phyloP scores from a whole-genome alignment of 2,329 filamentous ascomycete species.

The Ceratocystis alfenasii region DNA sequence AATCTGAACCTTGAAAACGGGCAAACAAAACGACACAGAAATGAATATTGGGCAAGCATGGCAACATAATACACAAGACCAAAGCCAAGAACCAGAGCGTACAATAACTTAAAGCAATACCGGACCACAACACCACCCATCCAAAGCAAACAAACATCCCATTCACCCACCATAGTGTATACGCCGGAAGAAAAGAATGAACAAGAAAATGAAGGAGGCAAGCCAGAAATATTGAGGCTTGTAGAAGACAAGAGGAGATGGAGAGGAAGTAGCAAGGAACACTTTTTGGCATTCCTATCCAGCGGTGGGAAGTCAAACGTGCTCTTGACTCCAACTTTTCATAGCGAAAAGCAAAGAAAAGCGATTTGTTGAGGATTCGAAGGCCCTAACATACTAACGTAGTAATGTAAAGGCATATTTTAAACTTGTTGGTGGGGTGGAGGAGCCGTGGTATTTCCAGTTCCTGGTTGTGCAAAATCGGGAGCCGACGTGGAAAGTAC shows the following conservation, averaged over 20 bases:
- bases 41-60: background rate
- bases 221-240: background rate
- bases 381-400: too few relatives aligned
- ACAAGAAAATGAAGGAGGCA: background rate
- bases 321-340: background rate
- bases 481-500: background rate
- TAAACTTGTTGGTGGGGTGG: background rate
- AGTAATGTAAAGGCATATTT: too few relatives aligned
- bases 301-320: background rate
- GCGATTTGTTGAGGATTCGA: too few relatives aligned
- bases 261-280: background rate
- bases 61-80: background rate
- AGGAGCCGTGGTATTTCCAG: background rate
- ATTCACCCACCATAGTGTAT: conserved; percentile 18
- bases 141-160: background rate
- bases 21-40: background rate
- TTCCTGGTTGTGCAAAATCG: background rate
- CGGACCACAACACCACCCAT: background rate
- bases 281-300: background rate
- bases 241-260: background rate
- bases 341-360: too few relatives aligned
- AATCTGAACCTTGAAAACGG: background rate
- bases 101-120: background rate
- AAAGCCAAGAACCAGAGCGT: background rate
- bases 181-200: conserved; percentile 19